phyloP scores from a whole-genome alignment of 306 rosid genomes.

The Chamaecrista fasciculata region DNA sequence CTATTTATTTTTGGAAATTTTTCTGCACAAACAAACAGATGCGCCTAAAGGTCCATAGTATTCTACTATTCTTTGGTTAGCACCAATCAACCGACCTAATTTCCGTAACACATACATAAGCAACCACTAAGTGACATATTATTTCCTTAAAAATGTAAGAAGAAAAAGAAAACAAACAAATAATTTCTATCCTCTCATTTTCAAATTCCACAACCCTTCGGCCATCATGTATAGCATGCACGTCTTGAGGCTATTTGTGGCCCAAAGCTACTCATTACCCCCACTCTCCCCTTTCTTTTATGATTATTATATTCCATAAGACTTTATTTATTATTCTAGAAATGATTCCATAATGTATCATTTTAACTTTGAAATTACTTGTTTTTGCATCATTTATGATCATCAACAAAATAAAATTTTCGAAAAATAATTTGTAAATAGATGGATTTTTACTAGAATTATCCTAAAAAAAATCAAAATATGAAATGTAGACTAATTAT shows the following conservation, averaged over 20 bases:
- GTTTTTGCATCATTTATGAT: no score
- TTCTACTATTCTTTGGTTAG: slow-evolving; percentile 20
- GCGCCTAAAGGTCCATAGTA: slow-evolving; percentile 23
- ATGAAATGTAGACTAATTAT: no score
- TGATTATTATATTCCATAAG: slow-evolving; percentile 10
- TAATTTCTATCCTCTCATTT: slow-evolving; percentile 34
- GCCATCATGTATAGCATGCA: slow-evolving; percentile 32
- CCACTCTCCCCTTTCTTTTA: slow-evolving; percentile 34
- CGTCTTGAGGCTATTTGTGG: slow-evolving; percentile 50
- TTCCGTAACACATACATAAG: slow-evolving; percentile 20
- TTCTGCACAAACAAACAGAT: slow-evolving; percentile 8
- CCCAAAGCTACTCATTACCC: slow-evolving; percentile 38
- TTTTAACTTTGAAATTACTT: no score
- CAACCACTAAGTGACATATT: slow-evolving; percentile 14
- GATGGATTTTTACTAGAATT: no score
- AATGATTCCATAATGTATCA: no score
- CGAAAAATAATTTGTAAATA: no score
- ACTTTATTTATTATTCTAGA: no score
- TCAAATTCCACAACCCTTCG: slow-evolving; percentile 2
- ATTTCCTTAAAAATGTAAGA: neutral
- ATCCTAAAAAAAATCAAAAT: no score
- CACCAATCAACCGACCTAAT: slow-evolving; percentile 31
- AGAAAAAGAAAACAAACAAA: neutral
- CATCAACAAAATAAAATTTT: no score
- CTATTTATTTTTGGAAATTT: neutral